Evolutionary conservation across 805 yeast species (phyloP), one percentile per base, ranked within the genome.

Genomic region (Candida namnaoensis): DNA sequence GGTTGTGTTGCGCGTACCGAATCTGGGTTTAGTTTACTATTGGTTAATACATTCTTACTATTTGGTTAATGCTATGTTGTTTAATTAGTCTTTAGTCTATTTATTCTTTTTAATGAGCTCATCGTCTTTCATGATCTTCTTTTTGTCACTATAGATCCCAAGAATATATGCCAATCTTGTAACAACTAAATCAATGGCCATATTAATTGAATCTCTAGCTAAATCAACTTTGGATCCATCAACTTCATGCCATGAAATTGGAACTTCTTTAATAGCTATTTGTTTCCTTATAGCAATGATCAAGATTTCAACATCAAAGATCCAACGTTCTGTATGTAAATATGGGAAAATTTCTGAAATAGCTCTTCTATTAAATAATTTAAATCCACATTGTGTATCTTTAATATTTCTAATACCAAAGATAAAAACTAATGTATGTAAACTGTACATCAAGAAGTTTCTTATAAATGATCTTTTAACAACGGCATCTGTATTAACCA

Each of bases 301-400:
- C 49, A 93, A 68, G 13, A 91, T 76, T 65, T 93, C 99, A 30
- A 93, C 97, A 57, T 93, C 99, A 62, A 93, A 93, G 33, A 93
- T 93, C 99, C 99, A 93, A 40, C 98, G 81, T 62, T 93, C 99
- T 10, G 95, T 91, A 60, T 91, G 97, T 84, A 93, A 76, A 49
- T 74, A 80, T 2, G 97, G 96, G 61, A 88, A 88, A 36, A 93
- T 85, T 41, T 54, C 53, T 14, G 52, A 55, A 24, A 81, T 74
- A 0, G 96, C 82, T 8, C 70, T 65, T 45, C 79, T 74, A 50
- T 91, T 86, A 62, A 91, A 93, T 61, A 93, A 65, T 62, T 93
- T 93, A 67, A 93, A 93, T 3, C 99, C 99, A 66, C 99, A 93
- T 66, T 93, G 99, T 10, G 99, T 93, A 61, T 93, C 99, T 45